Base-by-base conservation (phyloP, 169 alveolate species). In the Plasmodium gonderi region DNA sequence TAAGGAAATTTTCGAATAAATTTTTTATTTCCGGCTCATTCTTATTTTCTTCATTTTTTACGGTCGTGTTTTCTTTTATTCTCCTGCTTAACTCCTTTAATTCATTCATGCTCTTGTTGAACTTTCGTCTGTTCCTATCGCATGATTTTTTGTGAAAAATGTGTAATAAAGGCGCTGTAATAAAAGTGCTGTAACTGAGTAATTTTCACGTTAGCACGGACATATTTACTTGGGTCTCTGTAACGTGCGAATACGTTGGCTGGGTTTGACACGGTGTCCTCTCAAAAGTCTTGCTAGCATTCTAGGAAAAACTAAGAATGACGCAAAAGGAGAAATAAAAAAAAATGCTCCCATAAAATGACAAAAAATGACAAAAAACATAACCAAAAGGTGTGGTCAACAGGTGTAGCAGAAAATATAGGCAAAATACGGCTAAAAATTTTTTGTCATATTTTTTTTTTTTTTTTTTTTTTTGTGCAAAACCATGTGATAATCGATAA, bases 1-100 rank as follows among this genome's bases (percentile, higher is more conserved):
- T 47, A 36, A 90, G 78, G 20, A 90, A 77, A 23, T 90, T 90
- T 17, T 90, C 94, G 38, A 90, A 90, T 31, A 90, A n/a, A 31
- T 90, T 90, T 64, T 78, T 76, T 77, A 90, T 90, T 77, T 90
- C 94, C 3, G 90, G 81, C 31, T 90, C 94, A 60, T 67, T 77
- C 72, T 76, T 90, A 47, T 74, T 77, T 77, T 90, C 90, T 23
- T 90, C 90, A 40, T 87, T 87, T 77, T 77, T 77, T 26, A 36
- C 29, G 20, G 76, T 67, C 17, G 90, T 90, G 69, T 90, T 90
- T 78, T 90, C 94, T 65, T 65, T 90, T 47, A 90, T 79, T 44
- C 72, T 90, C 68, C 38, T 90, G 40, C 91, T 90, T 67, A 90
- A 54, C 33, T 90, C 94, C 54, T 67, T 90, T 90, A 90, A 72